A percentile compares a stretch with the other conserved stretches of the same genome.
Evolutionary conservation across 108 stramenopile species (phyloP).

Genomic region (Skeletonema grethae): DNA sequence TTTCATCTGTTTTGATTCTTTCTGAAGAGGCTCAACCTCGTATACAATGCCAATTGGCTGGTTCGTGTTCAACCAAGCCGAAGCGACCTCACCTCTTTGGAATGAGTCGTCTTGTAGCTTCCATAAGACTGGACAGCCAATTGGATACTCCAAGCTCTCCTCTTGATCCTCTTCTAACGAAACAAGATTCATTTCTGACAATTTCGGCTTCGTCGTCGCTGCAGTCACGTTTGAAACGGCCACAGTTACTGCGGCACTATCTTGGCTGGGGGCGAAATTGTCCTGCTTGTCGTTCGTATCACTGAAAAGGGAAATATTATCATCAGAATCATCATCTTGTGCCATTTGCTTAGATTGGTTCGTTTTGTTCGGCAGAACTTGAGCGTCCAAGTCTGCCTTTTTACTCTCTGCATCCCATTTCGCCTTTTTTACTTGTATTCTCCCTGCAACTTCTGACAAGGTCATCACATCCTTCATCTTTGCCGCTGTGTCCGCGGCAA

Average conservation of each 20-base stretch:
- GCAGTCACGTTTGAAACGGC: constrained; percentile 1
- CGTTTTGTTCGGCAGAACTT: neutral
- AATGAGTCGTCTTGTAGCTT: constrained; percentile 10
- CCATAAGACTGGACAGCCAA: constrained; percentile 18
- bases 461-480: neutral
- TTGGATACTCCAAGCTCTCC: neutral
- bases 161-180: neutral
- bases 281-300: neutral
- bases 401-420: neutral
- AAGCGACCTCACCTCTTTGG: constrained; percentile 4
- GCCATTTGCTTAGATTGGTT: neutral
- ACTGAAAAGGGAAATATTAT: constrained; percentile 15
- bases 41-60: neutral
- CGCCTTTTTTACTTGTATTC: neutral
- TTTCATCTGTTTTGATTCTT: constrained; percentile 3
- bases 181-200: neutral
- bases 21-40: neutral
- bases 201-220: neutral
- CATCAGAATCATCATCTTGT: constrained; percentile 6
- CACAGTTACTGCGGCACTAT: neutral
- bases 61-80: neutral
- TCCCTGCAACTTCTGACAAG: neutral
- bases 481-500: neutral
- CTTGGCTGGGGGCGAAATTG: neutral
- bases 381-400: neutral